A percentile compares a stretch with the other conserved stretches of the same genome.
phyloP scores from a whole-genome alignment of 164 flowering plant species.

The Aristolochia californica region DNA sequence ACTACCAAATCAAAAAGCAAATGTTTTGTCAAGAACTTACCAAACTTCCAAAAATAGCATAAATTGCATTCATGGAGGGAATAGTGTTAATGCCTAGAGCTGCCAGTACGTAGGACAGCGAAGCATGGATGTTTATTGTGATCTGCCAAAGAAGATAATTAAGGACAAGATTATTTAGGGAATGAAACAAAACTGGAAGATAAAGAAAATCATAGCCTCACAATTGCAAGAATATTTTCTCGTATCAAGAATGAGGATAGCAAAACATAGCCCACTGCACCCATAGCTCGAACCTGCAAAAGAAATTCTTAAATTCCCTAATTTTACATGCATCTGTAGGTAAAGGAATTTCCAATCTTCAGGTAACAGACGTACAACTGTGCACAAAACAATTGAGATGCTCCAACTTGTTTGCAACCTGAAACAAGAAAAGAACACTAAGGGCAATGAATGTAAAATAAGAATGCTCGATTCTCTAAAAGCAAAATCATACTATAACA shows the following conservation, averaged over 20 bases:
- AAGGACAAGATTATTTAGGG: no score
- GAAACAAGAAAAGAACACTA: slow-evolving; percentile 17
- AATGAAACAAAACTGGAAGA: no score
- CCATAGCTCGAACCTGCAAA: slow-evolving; percentile 70
- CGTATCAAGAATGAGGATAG: slow-evolving; percentile 73
- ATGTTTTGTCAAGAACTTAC: slow-evolving; percentile 21
- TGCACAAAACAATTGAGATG: slow-evolving; percentile 58
- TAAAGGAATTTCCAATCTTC: slow-evolving; percentile 3
- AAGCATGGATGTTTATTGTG: slow-evolving; percentile 75
- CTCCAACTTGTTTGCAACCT: slow-evolving; percentile 70
- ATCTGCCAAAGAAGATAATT: no score
- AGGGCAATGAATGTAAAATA: no score
- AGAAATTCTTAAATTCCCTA: background rate
- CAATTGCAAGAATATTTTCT: no score
- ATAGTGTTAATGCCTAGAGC: slow-evolving; percentile 48
- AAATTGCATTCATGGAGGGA: slow-evolving; percentile 71
- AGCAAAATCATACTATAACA: no score
- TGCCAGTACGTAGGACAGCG: slow-evolving; percentile 53
- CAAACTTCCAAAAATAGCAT: slow-evolving; percentile 60
- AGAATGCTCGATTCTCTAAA: no score
- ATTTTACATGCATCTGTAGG: no score
- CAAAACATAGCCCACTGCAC: slow-evolving; percentile 69
- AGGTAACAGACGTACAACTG: slow-evolving; percentile 39
- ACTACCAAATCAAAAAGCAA: background rate
- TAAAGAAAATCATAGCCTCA: no score